These are phyloP conservation scores for Chytriomyces sp. DNA, from an alignment of 192 early-diverging fungal species.

Conservation along the genomic window DNA sequence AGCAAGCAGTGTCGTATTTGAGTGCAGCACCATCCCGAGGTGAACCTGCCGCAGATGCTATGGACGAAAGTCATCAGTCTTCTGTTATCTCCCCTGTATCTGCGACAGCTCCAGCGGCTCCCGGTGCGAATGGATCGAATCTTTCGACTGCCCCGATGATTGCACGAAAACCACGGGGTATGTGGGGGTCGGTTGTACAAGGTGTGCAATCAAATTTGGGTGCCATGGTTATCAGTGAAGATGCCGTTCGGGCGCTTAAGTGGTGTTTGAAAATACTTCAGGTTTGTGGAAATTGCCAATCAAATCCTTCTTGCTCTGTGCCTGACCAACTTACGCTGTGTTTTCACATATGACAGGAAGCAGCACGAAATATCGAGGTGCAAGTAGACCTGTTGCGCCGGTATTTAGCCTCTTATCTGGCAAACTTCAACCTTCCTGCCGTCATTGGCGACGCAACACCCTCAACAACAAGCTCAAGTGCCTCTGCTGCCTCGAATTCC, in stretches of 20 bases:
- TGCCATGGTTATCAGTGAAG: constrained; percentile 83
- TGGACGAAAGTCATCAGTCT: background rate
- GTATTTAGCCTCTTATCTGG: constrained; percentile 30
- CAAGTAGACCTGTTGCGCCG: constrained; percentile 41
- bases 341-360: constrained; percentile 59
- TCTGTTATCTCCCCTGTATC: background rate
- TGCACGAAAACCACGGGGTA: constrained; percentile 47
- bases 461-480: background rate
- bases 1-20: background rate
- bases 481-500: background rate
- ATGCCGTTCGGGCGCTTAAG: constrained; percentile 82
- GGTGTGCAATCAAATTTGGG: constrained; percentile 67
- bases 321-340: constrained; percentile 7
- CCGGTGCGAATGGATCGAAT: constrained; percentile 5
- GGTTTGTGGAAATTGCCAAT: constrained; percentile 26
- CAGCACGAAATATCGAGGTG: constrained; percentile 58
- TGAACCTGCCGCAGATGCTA: background rate
- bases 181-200: constrained; percentile 70
- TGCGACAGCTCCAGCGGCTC: background rate
- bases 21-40: background rate
- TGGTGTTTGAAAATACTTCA: constrained; percentile 82
- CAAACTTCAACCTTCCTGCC: constrained; percentile 3
- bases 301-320: background rate
- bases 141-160: constrained; percentile 46
- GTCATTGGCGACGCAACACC: background rate